Conservation (phyloP, 192 early-diverging fungal species). For the Kickxella alabastrina region DNA sequence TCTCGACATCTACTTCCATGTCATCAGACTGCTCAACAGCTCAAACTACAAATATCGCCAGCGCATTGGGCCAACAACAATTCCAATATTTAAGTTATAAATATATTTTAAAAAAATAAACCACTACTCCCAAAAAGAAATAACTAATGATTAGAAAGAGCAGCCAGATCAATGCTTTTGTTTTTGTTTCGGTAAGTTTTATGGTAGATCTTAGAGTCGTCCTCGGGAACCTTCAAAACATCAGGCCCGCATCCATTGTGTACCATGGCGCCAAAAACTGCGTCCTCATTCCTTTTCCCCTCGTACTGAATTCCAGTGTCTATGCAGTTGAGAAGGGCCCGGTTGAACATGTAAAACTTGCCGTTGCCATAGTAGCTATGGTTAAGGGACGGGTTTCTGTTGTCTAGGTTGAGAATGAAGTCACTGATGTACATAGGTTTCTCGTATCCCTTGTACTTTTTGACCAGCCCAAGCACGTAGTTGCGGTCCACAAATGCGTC, state of each 20-base stretch:
- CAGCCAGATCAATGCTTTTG: constrained; percentile 21
- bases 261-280: constrained; percentile 33
- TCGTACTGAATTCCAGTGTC: constrained; percentile 12
- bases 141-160: background rate
- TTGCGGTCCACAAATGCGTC: constrained; percentile 3
- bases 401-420: constrained; percentile 15
- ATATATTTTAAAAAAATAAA: background rate
- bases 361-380: constrained; percentile 29
- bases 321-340: constrained; percentile 20
- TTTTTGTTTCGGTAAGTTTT: constrained; percentile 18
- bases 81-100: background rate
- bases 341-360: constrained; percentile 47
- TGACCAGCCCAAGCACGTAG: background rate
- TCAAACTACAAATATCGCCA: background rate
- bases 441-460: background rate
- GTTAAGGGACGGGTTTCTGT: constrained; percentile 5
- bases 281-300: constrained; percentile 21
- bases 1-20: background rate
- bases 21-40: background rate
- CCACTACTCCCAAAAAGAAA: background rate
- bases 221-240: constrained; percentile 15
- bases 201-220: constrained; percentile 30
- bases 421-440: constrained; percentile 9
- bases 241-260: constrained; percentile 17
- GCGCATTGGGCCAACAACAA: background rate